Conservation (phyloP, 768 basidiomycete species). For the Termitomyces sp. region DNA sequence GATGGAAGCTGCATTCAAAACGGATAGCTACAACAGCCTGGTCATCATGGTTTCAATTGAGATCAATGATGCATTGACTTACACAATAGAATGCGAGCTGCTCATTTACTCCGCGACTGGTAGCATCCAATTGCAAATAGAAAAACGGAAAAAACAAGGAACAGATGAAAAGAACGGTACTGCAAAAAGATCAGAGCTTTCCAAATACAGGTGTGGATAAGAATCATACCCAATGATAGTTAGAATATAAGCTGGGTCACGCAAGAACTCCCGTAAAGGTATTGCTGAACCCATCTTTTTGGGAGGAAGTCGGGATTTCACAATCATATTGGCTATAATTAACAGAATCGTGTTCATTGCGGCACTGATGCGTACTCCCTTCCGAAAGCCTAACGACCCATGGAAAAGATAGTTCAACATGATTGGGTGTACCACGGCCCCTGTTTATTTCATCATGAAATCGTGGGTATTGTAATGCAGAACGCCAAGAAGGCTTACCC, state of each 20-base stretch:
- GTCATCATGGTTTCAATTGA: background rate
- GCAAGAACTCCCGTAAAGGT: background rate
- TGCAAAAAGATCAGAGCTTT: constrained; percentile 10
- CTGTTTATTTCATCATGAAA: background rate
- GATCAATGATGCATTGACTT: constrained; percentile 6
- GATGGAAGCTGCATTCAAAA: background rate
- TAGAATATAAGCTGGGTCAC: background rate
- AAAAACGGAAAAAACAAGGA: constrained; percentile 45
- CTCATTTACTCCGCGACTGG: constrained; percentile 34
- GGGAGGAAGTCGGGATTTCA: background rate
- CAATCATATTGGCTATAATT: background rate
- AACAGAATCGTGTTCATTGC: background rate
- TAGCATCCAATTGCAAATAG: constrained; percentile 47
- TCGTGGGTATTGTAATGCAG: background rate
- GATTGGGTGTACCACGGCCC: background rate
- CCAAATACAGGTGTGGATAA: background rate
- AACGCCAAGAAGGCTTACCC: background rate
- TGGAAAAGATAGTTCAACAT: background rate
- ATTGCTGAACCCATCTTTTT: background rate
- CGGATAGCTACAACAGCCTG: background rate
- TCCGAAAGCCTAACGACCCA: background rate
- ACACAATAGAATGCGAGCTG: constrained; percentile 50
- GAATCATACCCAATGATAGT: background rate
- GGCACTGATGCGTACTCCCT: background rate
- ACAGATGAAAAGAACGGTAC: constrained; percentile 25